phyloP scores from a whole-genome alignment of 129 eudicot genomes.

The Tagetes erecta region DNA sequence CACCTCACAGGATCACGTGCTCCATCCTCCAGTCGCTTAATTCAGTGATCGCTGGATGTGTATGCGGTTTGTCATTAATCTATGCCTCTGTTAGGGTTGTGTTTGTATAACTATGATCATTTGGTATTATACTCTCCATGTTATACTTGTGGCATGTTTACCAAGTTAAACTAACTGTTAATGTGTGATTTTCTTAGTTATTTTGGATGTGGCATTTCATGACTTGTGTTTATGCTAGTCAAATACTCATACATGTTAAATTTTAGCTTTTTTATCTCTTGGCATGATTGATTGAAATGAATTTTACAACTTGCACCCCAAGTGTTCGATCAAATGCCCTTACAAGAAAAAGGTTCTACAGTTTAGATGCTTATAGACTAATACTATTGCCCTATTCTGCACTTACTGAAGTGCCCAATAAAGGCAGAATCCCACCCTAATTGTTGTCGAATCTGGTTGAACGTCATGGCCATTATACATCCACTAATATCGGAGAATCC shows the following conservation, averaged over 20 bases:
- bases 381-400: conserved; percentile 19
- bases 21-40: conserved; percentile 95
- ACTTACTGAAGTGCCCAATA: conserved; percentile 15
- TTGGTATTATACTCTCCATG: conserved; percentile 25
- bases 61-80: conserved; percentile 33
- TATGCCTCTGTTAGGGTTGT: conserved; percentile 33
- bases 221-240: conserved; percentile 17
- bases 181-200: conserved; percentile 22
- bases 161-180: conserved; percentile 32
- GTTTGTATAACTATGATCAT: conserved; percentile 25
- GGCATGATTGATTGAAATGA: neutral
- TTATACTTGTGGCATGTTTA: conserved; percentile 26
- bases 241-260: neutral
- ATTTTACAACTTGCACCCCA: conserved; percentile 19
- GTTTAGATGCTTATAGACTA: conserved; percentile 1
- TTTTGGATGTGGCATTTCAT: neutral
- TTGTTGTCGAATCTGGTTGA: conserved; percentile 4
- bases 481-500: neutral
- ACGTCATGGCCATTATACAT: neutral
- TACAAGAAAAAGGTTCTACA: neutral
- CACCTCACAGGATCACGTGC: conserved; percentile 82
- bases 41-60: conserved; percentile 23
- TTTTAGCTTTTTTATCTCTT: neutral
- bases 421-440: conserved; percentile 3
- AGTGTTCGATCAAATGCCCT: neutral